Conservation (phyloP, 2,329 filamentous ascomycete genomes). For the Rhinocladiella similis region DNA sequence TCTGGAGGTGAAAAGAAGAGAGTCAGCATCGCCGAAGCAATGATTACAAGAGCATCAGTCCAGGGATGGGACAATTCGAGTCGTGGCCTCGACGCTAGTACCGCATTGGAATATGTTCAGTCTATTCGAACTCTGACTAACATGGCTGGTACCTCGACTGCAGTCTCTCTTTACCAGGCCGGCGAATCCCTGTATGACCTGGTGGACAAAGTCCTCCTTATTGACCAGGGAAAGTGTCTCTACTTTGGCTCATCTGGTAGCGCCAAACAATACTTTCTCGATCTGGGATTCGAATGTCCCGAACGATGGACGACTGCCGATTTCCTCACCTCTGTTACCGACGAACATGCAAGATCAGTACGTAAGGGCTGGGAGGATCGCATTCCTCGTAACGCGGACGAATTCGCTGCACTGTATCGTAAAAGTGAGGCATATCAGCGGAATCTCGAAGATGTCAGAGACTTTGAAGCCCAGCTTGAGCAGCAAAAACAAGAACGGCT, state of each 20-base stretch:
- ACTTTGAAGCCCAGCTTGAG: conserved; percentile 54
- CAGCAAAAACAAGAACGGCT: conserved; percentile 42
- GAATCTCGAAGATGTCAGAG: conserved; percentile 50
- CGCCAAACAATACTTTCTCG: conserved; percentile 68
- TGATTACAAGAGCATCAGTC: conserved; percentile 63
- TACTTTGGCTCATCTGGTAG: conserved; percentile 66
- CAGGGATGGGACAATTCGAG: conserved; percentile 80
- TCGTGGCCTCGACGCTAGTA: conserved; percentile 70
- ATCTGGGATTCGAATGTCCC: conserved; percentile 72
- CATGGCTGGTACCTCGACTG: conserved; percentile 60
- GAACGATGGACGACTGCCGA: conserved; percentile 72
- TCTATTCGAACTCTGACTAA: conserved; percentile 66
- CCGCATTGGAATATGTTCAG: conserved; percentile 71
- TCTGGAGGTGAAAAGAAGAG: conserved; percentile 74
- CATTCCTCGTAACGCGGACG: conserved; percentile 55
- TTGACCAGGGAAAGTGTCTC: conserved; percentile 69
- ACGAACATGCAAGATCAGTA: conserved; percentile 56
- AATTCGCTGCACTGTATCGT: conserved; percentile 56
- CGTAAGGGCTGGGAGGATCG: conserved; percentile 58
- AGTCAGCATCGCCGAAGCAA: conserved; percentile 56
- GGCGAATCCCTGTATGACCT: conserved; percentile 52
- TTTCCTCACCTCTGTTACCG: conserved; percentile 72
- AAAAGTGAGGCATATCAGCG: conserved; percentile 47
- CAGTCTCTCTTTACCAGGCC: conserved; percentile 73
- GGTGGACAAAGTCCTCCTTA: conserved; percentile 68